Evolutionary conservation across 2,329 filamentous ascomycete species (phyloP), one percentile per base, ranked within the genome.

Genomic region (Aspergillaceae sp.): DNA sequence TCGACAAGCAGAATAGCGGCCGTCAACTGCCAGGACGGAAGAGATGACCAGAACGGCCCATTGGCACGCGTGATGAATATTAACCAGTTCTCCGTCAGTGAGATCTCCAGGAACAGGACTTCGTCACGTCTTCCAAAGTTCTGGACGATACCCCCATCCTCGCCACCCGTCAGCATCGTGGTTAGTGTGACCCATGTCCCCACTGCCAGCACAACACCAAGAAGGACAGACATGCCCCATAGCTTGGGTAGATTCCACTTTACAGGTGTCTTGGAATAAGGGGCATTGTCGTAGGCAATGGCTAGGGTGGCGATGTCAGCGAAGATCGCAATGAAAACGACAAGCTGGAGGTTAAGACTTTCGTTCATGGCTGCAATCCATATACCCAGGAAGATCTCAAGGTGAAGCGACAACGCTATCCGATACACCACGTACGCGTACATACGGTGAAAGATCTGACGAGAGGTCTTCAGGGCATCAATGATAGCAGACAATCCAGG

Each of bases 371-470:
- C 90, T 58, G 85, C 86, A 59, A 94, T 92, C 87, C 88, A 94
- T 49, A 94, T 80, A 66, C 87, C 88, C 43, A 94, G 79, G 78
- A 89, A 94, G 66, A 94, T 86, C 73, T 92, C 87, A 63, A 94
- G 78, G 68, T 95, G 89, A 54, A 94, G 82, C 10, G 88, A 94
- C 61, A 95, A 74, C 42, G 89, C 88, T 62, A 95, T 94, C 79
- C 89, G 87, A 76, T 94, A 94, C 61, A 94, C 86, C 56, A 95
- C 87, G 74, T 94, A 95, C 49, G 88, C 86, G 73, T 94, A 92
- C 88, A 95, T 94, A 61, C 89, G 87, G 74, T 94, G 88, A 77
- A 94, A 94, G 68, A 95, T 94, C 69, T 94, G 88, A 61, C 89
- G 86, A 30, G 87, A 91, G 56, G 86, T 94, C 76, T 94, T 94